Base-by-base conservation (phyloP, 2,329 filamentous ascomycete genomes). In the Xylaria sp. region DNA sequence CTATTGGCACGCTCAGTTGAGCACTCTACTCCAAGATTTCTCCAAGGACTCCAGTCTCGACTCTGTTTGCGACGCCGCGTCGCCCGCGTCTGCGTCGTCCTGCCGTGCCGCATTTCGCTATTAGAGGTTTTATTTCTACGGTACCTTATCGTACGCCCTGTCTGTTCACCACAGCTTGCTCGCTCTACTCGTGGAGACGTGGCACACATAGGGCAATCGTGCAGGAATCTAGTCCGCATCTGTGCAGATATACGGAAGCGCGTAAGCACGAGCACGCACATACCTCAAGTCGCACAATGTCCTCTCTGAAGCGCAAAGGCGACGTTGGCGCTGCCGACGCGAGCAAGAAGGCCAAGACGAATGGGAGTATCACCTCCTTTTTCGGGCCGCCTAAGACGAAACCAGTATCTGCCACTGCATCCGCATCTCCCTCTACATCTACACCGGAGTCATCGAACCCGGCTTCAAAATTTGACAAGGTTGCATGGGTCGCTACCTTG, bases 321-420 rank as follows among this genome's bases (percentile, higher is more conserved):
- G 80, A 76, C 58, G 78, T 77, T 5, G 72, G 77, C 10, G 76
- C 75, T 27, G 67, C 74, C 0, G 86, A 89, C 43, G 72, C 81
- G 29, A 92, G 91, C 46, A 93, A 93, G 76, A 93, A 93, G 75
- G 74, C 87, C 60, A 92, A 89, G 77, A 81, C 85, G 54, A 90
- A 95, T 72, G 87, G 83, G 64, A 93, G 83, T 79, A 96, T 99
- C 73, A 93, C 89, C 27, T 91, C 92, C 15, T 98, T 98, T 83
- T 98, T 99, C 72, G 85, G 87, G 13, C 81, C 85, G 17, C 88
- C 92, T 5, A 91, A 90, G 73, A 38, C 11, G 15, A 40, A 13
- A 17, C 7, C 37, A 6, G 68, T 74, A 10, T 62, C 62, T 21
- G 13, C 56, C 11, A 33, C 65, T 17, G n/a, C 63, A 2, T 55